Evolutionary conservation across 306 rosid genomes (phyloP).

Genomic region (Rubus parviflorus): DNA sequence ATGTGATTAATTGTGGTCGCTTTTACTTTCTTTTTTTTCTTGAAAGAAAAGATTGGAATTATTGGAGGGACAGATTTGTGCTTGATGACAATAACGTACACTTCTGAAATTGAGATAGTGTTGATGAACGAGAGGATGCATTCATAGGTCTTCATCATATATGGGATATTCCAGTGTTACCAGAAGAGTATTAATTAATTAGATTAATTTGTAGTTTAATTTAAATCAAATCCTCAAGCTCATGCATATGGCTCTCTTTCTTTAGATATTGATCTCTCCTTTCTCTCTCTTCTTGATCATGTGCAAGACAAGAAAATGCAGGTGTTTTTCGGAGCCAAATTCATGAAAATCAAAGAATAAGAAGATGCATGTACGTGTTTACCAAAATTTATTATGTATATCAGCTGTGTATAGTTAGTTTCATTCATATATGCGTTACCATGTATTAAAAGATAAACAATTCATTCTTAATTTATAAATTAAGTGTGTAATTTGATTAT

Average conservation of each 20-base stretch:
- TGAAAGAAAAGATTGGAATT: not conserved
- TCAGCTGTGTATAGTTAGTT: no score
- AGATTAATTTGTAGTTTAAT: not conserved
- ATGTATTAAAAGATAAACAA: no score
- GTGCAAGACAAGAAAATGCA: not conserved
- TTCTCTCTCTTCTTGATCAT: not conserved
- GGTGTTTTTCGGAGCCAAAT: not conserved
- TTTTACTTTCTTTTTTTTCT: not conserved
- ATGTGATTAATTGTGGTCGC: not conserved
- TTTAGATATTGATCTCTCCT: not conserved
- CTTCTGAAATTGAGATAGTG: not conserved
- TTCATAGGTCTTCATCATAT: not conserved
- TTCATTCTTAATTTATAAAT: no score
- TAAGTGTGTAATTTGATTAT: no score
- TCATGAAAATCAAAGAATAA: no score
- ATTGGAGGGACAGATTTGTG: slow-evolving; percentile 2
- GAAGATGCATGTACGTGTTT: no score
- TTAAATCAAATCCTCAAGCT: not conserved
- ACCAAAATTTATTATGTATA: no score
- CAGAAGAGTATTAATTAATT: not conserved
- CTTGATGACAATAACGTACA: not conserved
- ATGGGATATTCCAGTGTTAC: not conserved
- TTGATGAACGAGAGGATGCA: not conserved
- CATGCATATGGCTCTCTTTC: not conserved
- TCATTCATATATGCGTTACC: no score